Percentiles rank a stretch among this genome's conserved stretches.
Conservation (phyloP, 441 rosid species). For the Populus hybrid region DNA sequence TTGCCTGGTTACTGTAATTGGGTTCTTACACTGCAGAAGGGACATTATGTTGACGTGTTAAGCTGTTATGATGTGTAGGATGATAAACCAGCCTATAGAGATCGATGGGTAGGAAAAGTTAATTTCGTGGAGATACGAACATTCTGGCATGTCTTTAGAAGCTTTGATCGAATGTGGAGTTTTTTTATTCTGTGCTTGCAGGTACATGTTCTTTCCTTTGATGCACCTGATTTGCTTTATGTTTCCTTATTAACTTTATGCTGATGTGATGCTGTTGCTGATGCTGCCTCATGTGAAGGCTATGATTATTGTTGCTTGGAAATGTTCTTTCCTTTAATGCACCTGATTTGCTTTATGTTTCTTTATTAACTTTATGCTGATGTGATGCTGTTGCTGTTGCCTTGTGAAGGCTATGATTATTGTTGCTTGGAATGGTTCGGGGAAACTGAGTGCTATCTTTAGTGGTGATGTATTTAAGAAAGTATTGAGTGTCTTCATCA, state of each 20-base stretch:
- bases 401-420: slow-evolving; percentile 82
- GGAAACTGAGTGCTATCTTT: slow-evolving; percentile 55
- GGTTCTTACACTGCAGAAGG: neutral
- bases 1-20: neutral
- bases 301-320: slow-evolving; percentile 42
- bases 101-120: slow-evolving; percentile 93
- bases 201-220: slow-evolving; percentile 35
- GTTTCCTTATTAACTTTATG: neutral
- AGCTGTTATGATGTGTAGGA: slow-evolving; percentile 45
- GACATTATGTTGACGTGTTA: neutral
- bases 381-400: slow-evolving; percentile 23
- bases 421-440: slow-evolving; percentile 87
- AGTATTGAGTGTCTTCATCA: slow-evolving; percentile 84
- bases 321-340: neutral
- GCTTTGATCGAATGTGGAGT: slow-evolving; percentile 99
- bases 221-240: slow-evolving; percentile 10
- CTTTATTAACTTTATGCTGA: slow-evolving; percentile 1
- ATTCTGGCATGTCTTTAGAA: slow-evolving; percentile 95
- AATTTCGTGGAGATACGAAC: slow-evolving; percentile 98
- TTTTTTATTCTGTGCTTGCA: slow-evolving; percentile 87
- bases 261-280: slow-evolving; percentile 26
- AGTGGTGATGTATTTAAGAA: slow-evolving; percentile 60
- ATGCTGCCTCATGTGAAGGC: slow-evolving; percentile 42
- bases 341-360: neutral
- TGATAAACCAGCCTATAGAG: slow-evolving; percentile 50